Base-by-base conservation (phyloP, 2,329 filamentous ascomycete genomes). In the Claviceps digitariae region DNA sequence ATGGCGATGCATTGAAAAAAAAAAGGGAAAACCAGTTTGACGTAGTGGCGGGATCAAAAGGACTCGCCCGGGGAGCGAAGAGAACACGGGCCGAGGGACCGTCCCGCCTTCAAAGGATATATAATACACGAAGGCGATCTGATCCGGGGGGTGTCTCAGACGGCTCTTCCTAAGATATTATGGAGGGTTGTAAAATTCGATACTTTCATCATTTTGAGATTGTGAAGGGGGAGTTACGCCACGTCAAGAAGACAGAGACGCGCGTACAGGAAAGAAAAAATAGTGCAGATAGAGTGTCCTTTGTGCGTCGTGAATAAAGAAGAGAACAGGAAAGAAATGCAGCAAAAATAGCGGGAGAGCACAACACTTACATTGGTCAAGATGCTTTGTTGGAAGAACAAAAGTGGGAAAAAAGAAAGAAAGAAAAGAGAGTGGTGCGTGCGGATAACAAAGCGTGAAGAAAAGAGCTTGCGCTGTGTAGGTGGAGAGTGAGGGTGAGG, bases 91-190 rank as follows among this genome's bases (percentile, higher is more conserved):
- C 57, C 58, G n/a, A 58, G 55, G 59, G 56, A 51, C 43, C 45
- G 47, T 53, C 48, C 36, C 25, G 54, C 51, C 46, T 36, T 51
- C 41, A 38, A 44, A 36, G 43, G 7, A 23, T 49, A 53, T 47
- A 29, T 8, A 53, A 49, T 25, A 40, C 8, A 47, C n/a, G 29
- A 46, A 52, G 51, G 29, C 51, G 23, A 23, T 54, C 54, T 50
- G 36, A 51, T 52, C 60, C 60, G 62, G 54, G 59, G 61, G 63
- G 60, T 58, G 70, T 72, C 70, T 72, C 63, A 72, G 68, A 72
- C 70, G 70, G 70, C 70, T 72, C 70, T 72, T 72, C 70, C 70
- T 72, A 69, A 65, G 62, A 65, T 53, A 58, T 56, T 60, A 61
- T 61, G 58, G 57, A 63, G 69, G 69, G 68, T 68, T 68, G 62